A percentile compares a stretch with the other conserved stretches of the same genome.
Evolutionary conservation across 2,329 filamentous ascomycete species (phyloP).

Genomic region (Pestalotiopsis sp.): DNA sequence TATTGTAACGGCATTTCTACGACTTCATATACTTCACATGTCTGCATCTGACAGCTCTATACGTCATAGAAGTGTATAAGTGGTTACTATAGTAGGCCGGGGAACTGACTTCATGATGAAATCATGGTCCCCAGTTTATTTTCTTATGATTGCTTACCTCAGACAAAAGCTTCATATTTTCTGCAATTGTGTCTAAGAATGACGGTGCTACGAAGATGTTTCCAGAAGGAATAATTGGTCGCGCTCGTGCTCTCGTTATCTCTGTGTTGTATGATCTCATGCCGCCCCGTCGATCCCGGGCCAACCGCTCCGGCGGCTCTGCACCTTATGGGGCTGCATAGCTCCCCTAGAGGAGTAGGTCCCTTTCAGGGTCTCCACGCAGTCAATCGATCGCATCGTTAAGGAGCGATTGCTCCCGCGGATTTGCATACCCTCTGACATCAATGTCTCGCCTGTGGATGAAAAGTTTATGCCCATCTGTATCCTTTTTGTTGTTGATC

Average conservation of each 20-base stretch:
- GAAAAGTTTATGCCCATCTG: background rate
- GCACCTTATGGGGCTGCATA: background rate
- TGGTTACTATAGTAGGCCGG: background rate
- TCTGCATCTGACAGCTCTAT: background rate
- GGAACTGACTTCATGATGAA: constrained; percentile 4
- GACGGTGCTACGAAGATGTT: too few species aligned
- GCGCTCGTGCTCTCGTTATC: background rate
- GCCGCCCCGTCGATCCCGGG: background rate
- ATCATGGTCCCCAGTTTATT: constrained; percentile 5
- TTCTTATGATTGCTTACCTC: background rate
- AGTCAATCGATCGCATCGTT: background rate
- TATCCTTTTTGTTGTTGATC: background rate
- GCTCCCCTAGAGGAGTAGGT: background rate
- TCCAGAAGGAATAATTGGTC: too few species aligned
- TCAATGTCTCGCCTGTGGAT: background rate
- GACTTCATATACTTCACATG: constrained; percentile 7
- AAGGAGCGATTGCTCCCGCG: background rate
- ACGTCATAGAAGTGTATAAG: constrained; percentile 7
- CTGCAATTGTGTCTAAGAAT: too few species aligned
- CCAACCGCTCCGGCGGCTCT: constrained; percentile 4
- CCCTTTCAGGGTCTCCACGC: background rate
- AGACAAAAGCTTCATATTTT: background rate
- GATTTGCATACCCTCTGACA: background rate
- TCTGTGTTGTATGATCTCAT: background rate
- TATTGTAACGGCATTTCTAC: background rate